Evolutionary conservation across 805 yeast genomes (phyloP), one percentile per base, ranked within the genome.

Genomic region (Candida takata): DNA sequence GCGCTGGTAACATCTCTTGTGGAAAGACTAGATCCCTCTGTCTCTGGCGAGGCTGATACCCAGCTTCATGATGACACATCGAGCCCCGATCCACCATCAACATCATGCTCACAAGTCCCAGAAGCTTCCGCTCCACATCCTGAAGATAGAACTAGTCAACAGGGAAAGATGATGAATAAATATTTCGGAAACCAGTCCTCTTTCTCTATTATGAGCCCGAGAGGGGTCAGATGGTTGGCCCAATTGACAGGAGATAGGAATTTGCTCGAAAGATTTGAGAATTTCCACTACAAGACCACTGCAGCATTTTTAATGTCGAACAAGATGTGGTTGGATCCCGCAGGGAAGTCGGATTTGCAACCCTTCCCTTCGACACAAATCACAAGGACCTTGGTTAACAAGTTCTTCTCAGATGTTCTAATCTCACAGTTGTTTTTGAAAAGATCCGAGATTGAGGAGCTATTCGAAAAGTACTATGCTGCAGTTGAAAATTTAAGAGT

Each of bases 201-300:
- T 0, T 44, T 69, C 34, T 64, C 72, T 1, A 41, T 69, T n/a
- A 57, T 69, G 31, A 61, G 71, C 6, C 45, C 55, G 4, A 40
- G 47, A 26, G 75, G 77, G 9, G 25, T 70, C 6, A 46, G 49
- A 27, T 66, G 74, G 72, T 42, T 70, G 17, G 34, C 43, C 5
- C 43, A 40, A 23, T 39, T 37, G 11, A 35, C 45, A 4, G 47
- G 47, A 15, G 56, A 51, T 27, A 39, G 43, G 3, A 24, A 41
- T 3, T 25, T 53, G 2, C 19, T 35, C 0, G 18, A 24, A 2
- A 60, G 56, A 2, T 53, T 63, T 29, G 43, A 46, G 18, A 38
- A 38, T 3, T 27, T 64, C 10, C 44, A 55, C 12, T 21, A 41
- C 5, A 41, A 38, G 12, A 38, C 52, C 0, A 39, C 47, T 13